Conservation (phyloP, 805 yeast species). For the Nakazawaea anatomiae region DNA sequence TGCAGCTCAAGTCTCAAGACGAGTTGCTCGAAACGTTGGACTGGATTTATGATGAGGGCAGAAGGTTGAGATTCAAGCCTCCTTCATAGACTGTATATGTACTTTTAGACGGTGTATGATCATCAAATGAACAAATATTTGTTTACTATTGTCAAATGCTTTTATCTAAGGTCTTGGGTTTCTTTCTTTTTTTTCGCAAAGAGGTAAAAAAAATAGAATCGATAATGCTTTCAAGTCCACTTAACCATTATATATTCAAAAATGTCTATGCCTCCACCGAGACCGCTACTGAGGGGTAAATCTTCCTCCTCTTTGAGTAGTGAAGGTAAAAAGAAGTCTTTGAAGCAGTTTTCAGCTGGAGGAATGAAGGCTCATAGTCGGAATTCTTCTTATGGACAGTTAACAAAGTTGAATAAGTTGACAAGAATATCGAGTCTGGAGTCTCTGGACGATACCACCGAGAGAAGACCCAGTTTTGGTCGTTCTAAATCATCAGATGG, state of each 20-base stretch:
- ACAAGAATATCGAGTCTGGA: slow-evolving; percentile 25
- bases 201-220: neutral
- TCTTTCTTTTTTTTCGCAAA: neutral
- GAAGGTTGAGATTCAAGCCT: slow-evolving; percentile 44
- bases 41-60: slow-evolving; percentile 68
- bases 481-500: slow-evolving; percentile 30
- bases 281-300: slow-evolving; percentile 16
- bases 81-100: slow-evolving; percentile 22
- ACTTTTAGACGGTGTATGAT: too few relatives aligned
- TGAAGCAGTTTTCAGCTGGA: slow-evolving; percentile 28
- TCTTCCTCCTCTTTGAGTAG: slow-evolving; percentile 22
- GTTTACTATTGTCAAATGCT: too few relatives aligned
- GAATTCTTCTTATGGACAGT: slow-evolving; percentile 25
- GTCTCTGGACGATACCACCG: slow-evolving; percentile 13
- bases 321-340: slow-evolving; percentile 21
- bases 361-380: slow-evolving; percentile 20
- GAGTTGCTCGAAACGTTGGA: slow-evolving; percentile 57
- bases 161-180: neutral
- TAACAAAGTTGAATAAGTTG: slow-evolving; percentile 25
- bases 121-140: too few relatives aligned
- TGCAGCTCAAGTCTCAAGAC: slow-evolving; percentile 53
- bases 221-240: neutral
- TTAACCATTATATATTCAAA: neutral
- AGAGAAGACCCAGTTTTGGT: slow-evolving; percentile 20
- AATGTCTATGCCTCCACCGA: slow-evolving; percentile 11